Base-by-base conservation (phyloP, 768 basidiomycete genomes). In the Tulasnella sp. region DNA sequence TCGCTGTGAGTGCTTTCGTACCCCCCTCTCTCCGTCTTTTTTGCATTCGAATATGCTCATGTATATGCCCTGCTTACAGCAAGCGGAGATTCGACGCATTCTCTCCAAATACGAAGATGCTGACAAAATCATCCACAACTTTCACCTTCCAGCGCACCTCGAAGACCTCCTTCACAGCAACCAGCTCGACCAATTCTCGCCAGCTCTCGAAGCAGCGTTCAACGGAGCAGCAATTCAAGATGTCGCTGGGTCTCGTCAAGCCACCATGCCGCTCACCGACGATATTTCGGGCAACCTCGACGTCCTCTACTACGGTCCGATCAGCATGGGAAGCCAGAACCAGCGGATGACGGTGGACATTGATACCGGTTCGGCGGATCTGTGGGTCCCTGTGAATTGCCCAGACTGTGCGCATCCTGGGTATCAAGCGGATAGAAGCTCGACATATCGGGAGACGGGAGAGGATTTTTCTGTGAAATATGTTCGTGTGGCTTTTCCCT, bases 351-450 rank as follows among this genome's bases (percentile, higher is more conserved):
- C 85, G 2, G 85, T 91, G 45, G 87, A 90, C 81, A 83, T 91
- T 78, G 91, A 92, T 81, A 91, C 91, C 2, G 90, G 91, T 70
- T 89, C 88, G 9, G 84, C 87, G 40, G 91, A 92, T 80, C 83
- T 90, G 22, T 91, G 90, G 88, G 81, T 58, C 19, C 72, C 72
- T 0, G 72, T 74, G n/a, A 38, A 45, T n/a, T 74, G 72, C 29
- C 72, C 49, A 19, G 54, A 54, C 17, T 74, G 72, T n/a, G 49
- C 45, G 7, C 72, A 64, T 34, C 45, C n/a, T 15, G 52, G 72
- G 14, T 74, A 74, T 34, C 77, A 84, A n/a, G 77, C 84, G 2
- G 75, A 74, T 4, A 77, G 78, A 22, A 89, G 88, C 79, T 81
- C 80, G 5, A 86, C 88, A 4, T 89, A 83, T 79, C 77, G 64